Base-by-base conservation (phyloP, 2,329 filamentous ascomycete species). In the Curvularia sp. region DNA sequence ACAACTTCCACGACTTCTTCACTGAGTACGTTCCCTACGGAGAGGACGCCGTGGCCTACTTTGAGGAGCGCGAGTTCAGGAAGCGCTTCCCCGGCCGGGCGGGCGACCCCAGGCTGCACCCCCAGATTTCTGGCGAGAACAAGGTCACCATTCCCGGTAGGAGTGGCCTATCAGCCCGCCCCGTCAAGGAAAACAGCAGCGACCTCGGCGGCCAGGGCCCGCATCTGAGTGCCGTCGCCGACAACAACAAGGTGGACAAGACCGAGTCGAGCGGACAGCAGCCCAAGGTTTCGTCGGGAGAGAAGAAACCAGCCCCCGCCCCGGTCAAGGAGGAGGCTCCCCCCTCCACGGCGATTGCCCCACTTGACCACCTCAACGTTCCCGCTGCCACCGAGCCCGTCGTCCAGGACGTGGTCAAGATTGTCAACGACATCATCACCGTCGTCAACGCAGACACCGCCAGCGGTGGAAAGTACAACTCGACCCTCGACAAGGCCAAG, bases 1-100 rank as follows among this genome's bases (percentile, higher is more conserved):
- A 99, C 82, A 97, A 92, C 80, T 99, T 98, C 85, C 94, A 99
- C 80, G 95, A 99, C 79, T 95, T 97, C 83, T 99, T 99, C 81
- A 98, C 93, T 71, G 93, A 97, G 80, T 99, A 94, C 78, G 81
- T 99, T 18, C 95, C 95, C 21, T 97, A 91, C 68, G 95, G 93
- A 71, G 95, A 99, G 80, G 92, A 97, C 75, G 90, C 90, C 18
- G 94, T 99, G 45, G 87, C 96, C 25, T 98, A 96, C 80, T 89
- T 99, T 51, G 95, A 99, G 80, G 95, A 99, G 80, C 87, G 90
- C 67, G 93, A 97, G 73, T 97, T 97, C 82, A 87, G 90, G 75
- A 93, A 90, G 79, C 88, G 91, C 57, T 97, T 97, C 81, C 87
- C 75, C 2, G 75, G 74, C 23, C 81, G 84, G 42, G 71, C 76